Evolutionary conservation across 176 grass and related monocot genomes (phyloP).

Genomic region (Musa troglodytarum): DNA sequence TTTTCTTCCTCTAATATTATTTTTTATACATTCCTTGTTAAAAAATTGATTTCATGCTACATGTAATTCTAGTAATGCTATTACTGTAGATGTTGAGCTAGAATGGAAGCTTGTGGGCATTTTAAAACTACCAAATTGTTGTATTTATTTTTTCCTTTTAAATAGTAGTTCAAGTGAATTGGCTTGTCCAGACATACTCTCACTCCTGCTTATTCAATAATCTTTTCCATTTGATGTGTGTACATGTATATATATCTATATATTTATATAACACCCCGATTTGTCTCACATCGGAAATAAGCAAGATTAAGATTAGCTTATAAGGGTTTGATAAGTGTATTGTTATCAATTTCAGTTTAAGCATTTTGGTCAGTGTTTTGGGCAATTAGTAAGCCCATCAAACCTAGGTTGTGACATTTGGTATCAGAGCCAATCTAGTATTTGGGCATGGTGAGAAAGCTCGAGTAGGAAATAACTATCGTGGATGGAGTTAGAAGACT

Average conservation of each 20-base stretch:
- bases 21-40: not conserved
- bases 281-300: too few species aligned
- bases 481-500: too few species aligned
- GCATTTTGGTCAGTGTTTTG: too few species aligned
- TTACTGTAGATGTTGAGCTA: not conserved
- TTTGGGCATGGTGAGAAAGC: too few species aligned
- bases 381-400: too few species aligned
- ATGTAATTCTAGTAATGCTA: not conserved
- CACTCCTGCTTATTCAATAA: not conserved
- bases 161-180: not conserved
- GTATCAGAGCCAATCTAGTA: too few species aligned
- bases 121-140: not conserved
- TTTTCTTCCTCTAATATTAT: not conserved
- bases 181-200: not conserved
- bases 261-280: not conserved
- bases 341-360: too few species aligned
- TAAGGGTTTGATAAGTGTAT: too few species aligned
- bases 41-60: not conserved
- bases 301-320: too few species aligned
- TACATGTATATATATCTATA: not conserved
- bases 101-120: not conserved
- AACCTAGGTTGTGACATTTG: too few species aligned
- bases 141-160: too few species aligned
- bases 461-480: too few species aligned
- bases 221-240: not conserved